Conservation (phyloP, 2,329 filamentous ascomycete species). For the Beauveria pseudobassiana region DNA sequence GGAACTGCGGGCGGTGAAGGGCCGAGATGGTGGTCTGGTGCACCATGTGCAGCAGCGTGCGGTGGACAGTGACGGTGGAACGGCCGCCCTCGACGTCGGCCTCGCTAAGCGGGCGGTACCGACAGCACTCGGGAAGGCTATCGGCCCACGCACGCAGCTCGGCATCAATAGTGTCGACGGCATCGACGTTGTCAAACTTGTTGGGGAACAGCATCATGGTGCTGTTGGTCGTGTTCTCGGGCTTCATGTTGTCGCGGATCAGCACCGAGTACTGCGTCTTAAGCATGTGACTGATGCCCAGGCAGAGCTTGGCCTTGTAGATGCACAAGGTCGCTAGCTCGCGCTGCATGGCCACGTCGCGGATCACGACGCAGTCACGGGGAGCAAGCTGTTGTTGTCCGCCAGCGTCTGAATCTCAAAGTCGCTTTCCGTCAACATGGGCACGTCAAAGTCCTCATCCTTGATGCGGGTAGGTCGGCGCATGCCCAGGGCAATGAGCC, state of each 20-base stretch:
- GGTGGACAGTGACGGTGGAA: constrained; percentile 59
- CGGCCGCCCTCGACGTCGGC: constrained; percentile 53
- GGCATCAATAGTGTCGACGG: constrained; percentile 70
- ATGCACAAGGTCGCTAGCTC: constrained; percentile 84
- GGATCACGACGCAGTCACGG: constrained; percentile 60
- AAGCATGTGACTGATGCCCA: constrained; percentile 83
- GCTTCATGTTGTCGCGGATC: constrained; percentile 72
- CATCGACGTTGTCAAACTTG: constrained; percentile 75
- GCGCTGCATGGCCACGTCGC: constrained; percentile 65
- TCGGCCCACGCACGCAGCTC: constrained; percentile 73
- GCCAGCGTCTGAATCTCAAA: constrained; percentile 70
- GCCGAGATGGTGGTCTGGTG: constrained; percentile 89
- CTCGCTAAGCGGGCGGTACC: constrained; percentile 51
- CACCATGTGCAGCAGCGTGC: constrained; percentile 85
- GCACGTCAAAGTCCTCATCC: constrained; percentile 87
- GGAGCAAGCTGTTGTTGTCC: constrained; percentile 60
- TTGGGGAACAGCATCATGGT: constrained; percentile 90
- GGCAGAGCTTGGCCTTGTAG: constrained; percentile 80
- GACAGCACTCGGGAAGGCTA: constrained; percentile 62
- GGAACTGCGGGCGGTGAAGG: constrained; percentile 82
- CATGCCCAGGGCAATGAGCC: constrained; percentile 89
- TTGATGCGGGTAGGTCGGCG: constrained; percentile 86
- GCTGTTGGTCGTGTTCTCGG: constrained; percentile 65
- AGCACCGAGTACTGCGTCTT: constrained; percentile 88
- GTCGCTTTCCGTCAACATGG: constrained; percentile 77